phyloP scores from a whole-genome alignment of 148 eudicot species.

The Heliosperma pusillum region DNA sequence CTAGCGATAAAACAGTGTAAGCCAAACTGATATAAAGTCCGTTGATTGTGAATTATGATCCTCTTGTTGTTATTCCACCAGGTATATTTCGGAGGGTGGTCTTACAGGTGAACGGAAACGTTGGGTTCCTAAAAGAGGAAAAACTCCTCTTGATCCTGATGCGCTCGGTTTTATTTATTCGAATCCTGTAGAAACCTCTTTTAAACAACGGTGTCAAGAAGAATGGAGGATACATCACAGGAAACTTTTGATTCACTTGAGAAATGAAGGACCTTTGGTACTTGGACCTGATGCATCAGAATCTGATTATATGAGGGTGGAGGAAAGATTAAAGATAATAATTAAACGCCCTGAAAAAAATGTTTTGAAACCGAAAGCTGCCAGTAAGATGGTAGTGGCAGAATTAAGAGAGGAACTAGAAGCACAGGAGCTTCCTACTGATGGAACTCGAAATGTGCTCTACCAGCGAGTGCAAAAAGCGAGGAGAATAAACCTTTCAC shows the following conservation, averaged over 20 bases:
- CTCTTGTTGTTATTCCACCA: conserved; percentile 25
- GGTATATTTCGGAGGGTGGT: conserved; percentile 91
- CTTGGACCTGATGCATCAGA: conserved; percentile 68
- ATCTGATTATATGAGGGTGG: conserved; percentile 73
- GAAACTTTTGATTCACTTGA: conserved; percentile 65
- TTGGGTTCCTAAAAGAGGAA: conserved; percentile 98
- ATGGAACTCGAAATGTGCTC: conserved; percentile 93
- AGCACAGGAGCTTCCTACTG: conserved; percentile 91
- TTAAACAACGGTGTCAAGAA: conserved; percentile 86
- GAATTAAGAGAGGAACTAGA: conserved; percentile 94
- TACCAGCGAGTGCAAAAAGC: conserved; percentile 98
- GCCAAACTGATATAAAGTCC: background rate
- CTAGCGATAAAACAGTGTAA: background rate
- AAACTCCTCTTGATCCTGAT: conserved; percentile 94
- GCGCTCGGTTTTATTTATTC: conserved; percentile 75
- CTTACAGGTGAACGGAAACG: conserved; percentile 96
- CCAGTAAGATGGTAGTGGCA: conserved; percentile 94
- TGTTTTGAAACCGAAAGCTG: conserved; percentile 88
- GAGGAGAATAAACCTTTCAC: conserved; percentile 91
- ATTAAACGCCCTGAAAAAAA: conserved; percentile 79
- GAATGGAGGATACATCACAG: conserved; percentile 68
- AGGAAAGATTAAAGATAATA: conserved; percentile 73
- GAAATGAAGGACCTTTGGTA: conserved; percentile 66
- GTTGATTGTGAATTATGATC: background rate
- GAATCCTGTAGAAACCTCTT: conserved; percentile 83